Evolutionary conservation across 202 grass and related monocot species (phyloP).

Genomic region (Carex arenaria): DNA sequence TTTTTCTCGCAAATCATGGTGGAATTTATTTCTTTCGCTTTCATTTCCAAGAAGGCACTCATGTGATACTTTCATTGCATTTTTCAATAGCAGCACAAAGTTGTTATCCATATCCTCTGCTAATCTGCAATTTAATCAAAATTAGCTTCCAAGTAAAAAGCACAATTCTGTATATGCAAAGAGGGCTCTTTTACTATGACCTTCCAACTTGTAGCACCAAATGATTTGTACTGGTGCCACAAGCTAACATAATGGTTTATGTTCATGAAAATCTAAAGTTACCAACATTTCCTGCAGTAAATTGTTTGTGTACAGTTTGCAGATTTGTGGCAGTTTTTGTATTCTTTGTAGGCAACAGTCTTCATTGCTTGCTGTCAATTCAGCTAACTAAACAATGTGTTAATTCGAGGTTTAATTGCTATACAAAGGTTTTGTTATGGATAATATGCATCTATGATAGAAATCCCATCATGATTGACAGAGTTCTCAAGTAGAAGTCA

Average conservation of each 20-base stretch:
- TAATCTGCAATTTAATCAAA: constrained; percentile 39
- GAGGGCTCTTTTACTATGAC: neutral
- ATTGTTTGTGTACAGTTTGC: neutral
- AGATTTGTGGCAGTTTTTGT: neutral
- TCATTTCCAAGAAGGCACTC: constrained; percentile 26
- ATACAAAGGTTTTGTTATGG: neutral
- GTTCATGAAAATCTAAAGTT: neutral
- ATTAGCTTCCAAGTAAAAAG: constrained; percentile 12
- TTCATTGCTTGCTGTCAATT: neutral
- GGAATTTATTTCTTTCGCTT: constrained; percentile 46
- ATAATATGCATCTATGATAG: neutral
- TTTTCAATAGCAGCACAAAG: constrained; percentile 36
- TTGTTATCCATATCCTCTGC: constrained; percentile 37
- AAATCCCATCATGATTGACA: neutral
- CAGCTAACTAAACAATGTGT: neutral
- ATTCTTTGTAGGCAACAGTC: neutral
- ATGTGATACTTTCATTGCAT: constrained; percentile 41
- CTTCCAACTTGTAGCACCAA: neutral
- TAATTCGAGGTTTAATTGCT: neutral
- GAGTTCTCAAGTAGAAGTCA: neutral
- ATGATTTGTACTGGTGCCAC: neutral
- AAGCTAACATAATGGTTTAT: neutral
- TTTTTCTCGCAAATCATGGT: constrained; percentile 35
- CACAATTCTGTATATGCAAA: constrained; percentile 5
- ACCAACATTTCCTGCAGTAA: neutral